Conservation (phyloP, 441 rosid genomes). For the Adansonia madagascariensis region DNA sequence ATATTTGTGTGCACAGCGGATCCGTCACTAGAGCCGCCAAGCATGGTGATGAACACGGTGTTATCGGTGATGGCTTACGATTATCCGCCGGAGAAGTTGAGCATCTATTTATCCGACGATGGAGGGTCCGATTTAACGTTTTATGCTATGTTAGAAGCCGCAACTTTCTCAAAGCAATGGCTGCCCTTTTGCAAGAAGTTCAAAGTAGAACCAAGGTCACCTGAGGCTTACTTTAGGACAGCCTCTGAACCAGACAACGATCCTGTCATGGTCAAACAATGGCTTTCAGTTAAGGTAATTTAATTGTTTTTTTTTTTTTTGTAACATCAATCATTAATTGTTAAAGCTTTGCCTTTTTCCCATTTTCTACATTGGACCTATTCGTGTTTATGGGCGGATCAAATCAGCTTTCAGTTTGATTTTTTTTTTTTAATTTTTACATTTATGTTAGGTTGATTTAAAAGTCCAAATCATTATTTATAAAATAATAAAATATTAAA, state of each 20-base stretch:
- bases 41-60: conserved; percentile 59
- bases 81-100: conserved; percentile 59
- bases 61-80: too few species aligned
- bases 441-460: too few species aligned
- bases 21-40: conserved; percentile 67
- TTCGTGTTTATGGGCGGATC: too few species aligned
- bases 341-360: too few species aligned
- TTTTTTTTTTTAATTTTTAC: too few species aligned
- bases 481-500: too few species aligned
- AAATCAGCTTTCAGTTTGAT: too few species aligned
- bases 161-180: conserved; percentile 61
- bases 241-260: not conserved
- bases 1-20: conserved; percentile 80
- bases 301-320: not conserved
- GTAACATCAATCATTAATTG: not conserved
- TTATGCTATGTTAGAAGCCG: conserved; percentile 67
- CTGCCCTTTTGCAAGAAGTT: conserved; percentile 56
- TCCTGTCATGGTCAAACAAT: not conserved
- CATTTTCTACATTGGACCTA: too few species aligned
- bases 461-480: too few species aligned
- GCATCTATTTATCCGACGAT: conserved; percentile 74
- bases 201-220: conserved; percentile 46
- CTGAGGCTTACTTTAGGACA: conserved; percentile 48
- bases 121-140: conserved; percentile 64
- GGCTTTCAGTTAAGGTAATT: not conserved